Evolutionary conservation across 495 filamentous ascomycete genomes (phyloP).

Genomic region (Pyronema omphalodes): DNA sequence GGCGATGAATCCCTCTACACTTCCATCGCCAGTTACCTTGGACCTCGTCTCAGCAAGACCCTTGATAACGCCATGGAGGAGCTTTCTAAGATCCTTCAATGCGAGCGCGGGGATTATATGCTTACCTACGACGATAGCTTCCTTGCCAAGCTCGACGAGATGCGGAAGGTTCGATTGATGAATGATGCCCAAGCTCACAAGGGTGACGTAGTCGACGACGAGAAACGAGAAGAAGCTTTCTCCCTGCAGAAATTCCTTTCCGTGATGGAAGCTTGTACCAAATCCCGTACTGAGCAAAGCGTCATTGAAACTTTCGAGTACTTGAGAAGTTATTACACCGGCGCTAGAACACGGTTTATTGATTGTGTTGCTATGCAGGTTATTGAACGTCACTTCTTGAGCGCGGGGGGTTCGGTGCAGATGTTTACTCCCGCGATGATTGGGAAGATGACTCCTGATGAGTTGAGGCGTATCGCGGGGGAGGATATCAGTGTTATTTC

Average conservation of each 20-base stretch:
- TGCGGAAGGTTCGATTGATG: slow-evolving; percentile 14
- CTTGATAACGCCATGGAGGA: slow-evolving; percentile 11
- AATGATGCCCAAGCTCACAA: neutral
- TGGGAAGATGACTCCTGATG: slow-evolving; percentile 22
- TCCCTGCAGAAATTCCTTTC: too few species aligned
- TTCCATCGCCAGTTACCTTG: neutral
- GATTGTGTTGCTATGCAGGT: slow-evolving; percentile 30
- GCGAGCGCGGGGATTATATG: slow-evolving; percentile 26
- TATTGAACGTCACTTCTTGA: slow-evolving; percentile 25
- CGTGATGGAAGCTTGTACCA: too few species aligned
- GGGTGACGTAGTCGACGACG: neutral
- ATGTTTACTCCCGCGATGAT: slow-evolving; percentile 27
- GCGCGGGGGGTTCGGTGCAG: slow-evolving; percentile 15
- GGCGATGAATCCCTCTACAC: slow-evolving; percentile 7
- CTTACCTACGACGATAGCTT: slow-evolving; percentile 27
- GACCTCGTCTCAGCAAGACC: neutral
- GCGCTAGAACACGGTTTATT: slow-evolving; percentile 29
- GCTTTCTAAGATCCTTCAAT: slow-evolving; percentile 19
- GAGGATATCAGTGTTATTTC: slow-evolving; percentile 26
- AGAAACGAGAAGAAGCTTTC: too few species aligned
- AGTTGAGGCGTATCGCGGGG: slow-evolving; percentile 31
- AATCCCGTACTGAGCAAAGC: too few species aligned
- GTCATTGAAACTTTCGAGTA: slow-evolving; percentile 27
- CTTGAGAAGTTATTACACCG: slow-evolving; percentile 28
- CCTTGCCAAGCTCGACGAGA: slow-evolving; percentile 20